Evolutionary conservation across 2,329 filamentous ascomycete species (phyloP), one percentile per base, ranked within the genome.

Genomic region (Venturia carpophila): DNA sequence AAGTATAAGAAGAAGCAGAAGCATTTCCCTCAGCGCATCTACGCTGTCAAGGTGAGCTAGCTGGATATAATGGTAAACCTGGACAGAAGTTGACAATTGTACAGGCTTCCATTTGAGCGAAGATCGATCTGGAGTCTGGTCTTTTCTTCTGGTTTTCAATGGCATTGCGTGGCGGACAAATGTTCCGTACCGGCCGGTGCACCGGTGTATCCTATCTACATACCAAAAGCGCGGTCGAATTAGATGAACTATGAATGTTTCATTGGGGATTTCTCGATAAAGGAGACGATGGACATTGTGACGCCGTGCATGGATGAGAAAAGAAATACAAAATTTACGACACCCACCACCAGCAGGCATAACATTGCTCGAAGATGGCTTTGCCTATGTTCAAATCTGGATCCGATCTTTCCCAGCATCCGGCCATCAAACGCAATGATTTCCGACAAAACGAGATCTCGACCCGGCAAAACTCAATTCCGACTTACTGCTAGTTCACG

Each of bases 11-110:
- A 99, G 91, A 91, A 88, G 84, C 81, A 85, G 79, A 87, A 85
- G 73, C 93, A 99, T 85, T 99, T 99, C 87, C 94, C 94, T 73
- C 91, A 95, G 86, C 89, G 94, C 83, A 97, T 96, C 84, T 99
- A 89, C 82, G 94, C 94, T 81, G 90, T 99, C 81, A 99, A 97
- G 93, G 94, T 92, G 76, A 74, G 78, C 67, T 37, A 34, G 30
- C 3, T n/a, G 27, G 27, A 58, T 21, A 37, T 10, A 9, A 5
- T 58, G 27, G 52, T 11, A 52, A 17, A n/a, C 1, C 30, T 37
- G 52, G 52, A 37, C 30, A 58, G 27, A 37, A n/a, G 27, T 27
- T 58, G 52, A 58, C 30, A 19, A n/a, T 37, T 4, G 7, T 5
- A 39, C 37, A 58, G 52, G 52, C 52, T 58, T 58, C 52, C 30